Evolutionary conservation across 768 basidiomycete species (phyloP), one percentile per base, ranked within the genome.

Genomic region (Leccinum sublutescens): DNA sequence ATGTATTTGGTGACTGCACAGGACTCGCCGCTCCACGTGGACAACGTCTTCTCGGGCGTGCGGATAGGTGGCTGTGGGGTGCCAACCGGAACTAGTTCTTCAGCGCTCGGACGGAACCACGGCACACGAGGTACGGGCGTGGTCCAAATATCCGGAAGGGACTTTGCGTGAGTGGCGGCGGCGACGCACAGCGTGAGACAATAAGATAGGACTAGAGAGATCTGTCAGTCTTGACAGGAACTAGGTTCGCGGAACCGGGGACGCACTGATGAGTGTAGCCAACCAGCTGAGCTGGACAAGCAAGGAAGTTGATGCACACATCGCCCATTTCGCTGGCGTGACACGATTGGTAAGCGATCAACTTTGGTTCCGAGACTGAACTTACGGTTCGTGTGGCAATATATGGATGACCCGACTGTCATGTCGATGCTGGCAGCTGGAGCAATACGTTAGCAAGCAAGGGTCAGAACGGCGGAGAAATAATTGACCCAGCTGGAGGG

Each of bases 161-260:
- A 62, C 52, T 65, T 64, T 25, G 71, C 67, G 63, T 89, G 87
- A 3, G 77, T 66, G 63, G 81, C 69, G 21, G 79, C 68, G 55
- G 78, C 68, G 57, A 82, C 71, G 64, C 80, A 76, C 25, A 89
- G 73, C 4, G 76, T 66, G 62, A 88, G 75, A 64, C 84, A 85
- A 64, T 89, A 87, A 10, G 76, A 66, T 10, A 85, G 63, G 45
- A 81, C 83, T 85, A 56, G 33, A 57, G 27, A 40, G 57, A 31
- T 17, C 45, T 40, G 57, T 58, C 36, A 59, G 57, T 43, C 2
- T 47, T 23, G 5, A 36, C 31, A 23, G 14, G 19, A 29, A 23
- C 19, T 17, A 29, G 27, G 19, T 23, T 29, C 60, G 40, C 29
- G 34, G 50, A 45, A 19, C 19, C 19, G 8, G 47, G 69, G 31